phyloP scores from a whole-genome alignment of 2,329 filamentous ascomycete species.

The Plectosphaerella cucumerina region DNA sequence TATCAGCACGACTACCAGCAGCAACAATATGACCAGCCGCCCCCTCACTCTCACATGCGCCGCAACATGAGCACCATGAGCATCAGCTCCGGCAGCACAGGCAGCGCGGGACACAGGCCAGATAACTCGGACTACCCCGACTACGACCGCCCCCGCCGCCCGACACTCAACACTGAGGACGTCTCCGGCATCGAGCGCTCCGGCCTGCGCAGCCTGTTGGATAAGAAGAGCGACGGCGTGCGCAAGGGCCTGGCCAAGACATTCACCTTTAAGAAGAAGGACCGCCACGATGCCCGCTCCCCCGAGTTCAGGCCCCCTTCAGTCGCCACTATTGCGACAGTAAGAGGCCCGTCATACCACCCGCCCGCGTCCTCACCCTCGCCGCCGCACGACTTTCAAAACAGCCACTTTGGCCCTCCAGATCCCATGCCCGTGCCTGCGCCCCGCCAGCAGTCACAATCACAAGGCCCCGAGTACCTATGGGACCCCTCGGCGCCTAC shows the following conservation, averaged over 20 bases:
- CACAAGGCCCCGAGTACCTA: slow-evolving; percentile 5
- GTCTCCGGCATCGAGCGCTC: slow-evolving; percentile 52
- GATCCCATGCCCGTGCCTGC: slow-evolving; percentile 1
- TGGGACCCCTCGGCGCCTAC: slow-evolving; percentile 4
- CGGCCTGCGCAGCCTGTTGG: slow-evolving; percentile 45
- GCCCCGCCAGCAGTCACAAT: slow-evolving; percentile 9
- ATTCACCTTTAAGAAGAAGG: slow-evolving; percentile 46
- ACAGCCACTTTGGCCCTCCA: too few relatives aligned
- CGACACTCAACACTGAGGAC: slow-evolving; percentile 43
- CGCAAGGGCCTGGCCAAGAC: slow-evolving; percentile 49
- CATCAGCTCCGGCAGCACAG: slow-evolving; percentile 33
- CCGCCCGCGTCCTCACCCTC: too few relatives aligned
- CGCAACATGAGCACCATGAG: slow-evolving; percentile 20
- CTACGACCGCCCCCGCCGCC: slow-evolving; percentile 36
- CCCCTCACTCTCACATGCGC: slow-evolving; percentile 4
- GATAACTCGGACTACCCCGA: slow-evolving; percentile 37
- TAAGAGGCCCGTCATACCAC: slow-evolving; percentile 15
- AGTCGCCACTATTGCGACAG: slow-evolving; percentile 25
- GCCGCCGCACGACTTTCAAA: too few relatives aligned
- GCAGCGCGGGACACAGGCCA: slow-evolving; percentile 28
- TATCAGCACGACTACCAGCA: neutral
- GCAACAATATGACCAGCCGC: neutral
- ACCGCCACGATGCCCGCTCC: slow-evolving; percentile 27
- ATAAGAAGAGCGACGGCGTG: slow-evolving; percentile 53
- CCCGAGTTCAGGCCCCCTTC: slow-evolving; percentile 28